Evolutionary conservation across 1,284 basidiomycete species (phyloP).

Genomic region (Boletus semigastroideus): DNA sequence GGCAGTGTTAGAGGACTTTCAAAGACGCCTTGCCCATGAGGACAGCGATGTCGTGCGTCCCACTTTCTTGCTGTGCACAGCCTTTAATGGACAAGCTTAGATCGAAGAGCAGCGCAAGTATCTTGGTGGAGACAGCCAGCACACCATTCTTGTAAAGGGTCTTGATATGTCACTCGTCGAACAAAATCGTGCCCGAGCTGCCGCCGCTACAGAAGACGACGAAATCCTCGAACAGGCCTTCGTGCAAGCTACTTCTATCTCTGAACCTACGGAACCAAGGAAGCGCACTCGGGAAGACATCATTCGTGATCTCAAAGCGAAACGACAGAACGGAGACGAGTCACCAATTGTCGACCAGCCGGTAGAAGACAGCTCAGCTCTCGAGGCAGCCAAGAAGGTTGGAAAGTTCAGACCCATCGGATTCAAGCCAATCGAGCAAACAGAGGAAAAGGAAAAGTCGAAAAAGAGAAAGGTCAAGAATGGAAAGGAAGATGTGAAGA

Average conservation of each 20-base stretch:
- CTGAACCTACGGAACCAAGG: constrained; percentile 37
- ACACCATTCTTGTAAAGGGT: constrained; percentile 88
- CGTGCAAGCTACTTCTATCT: constrained; percentile 36
- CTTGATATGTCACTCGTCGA: constrained; percentile 85
- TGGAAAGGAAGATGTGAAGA: constrained; percentile 40
- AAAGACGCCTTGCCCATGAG: constrained; percentile 57
- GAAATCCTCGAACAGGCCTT: constrained; percentile 79
- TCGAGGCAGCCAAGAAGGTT: constrained; percentile 56
- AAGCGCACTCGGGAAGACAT: constrained; percentile 76
- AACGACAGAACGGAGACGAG: constrained; percentile 38
- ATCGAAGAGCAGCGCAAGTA: constrained; percentile 77
- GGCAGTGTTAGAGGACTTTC: constrained; percentile 77
- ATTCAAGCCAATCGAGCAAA: constrained; percentile 53
- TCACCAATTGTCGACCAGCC: constrained; percentile 10
- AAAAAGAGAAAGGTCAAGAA: constrained; percentile 56
- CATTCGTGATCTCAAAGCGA: constrained; percentile 69
- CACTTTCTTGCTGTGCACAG: background rate
- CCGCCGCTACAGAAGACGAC: constrained; percentile 56
- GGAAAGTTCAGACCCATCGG: constrained; percentile 83
- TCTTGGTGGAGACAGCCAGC: constrained; percentile 85
- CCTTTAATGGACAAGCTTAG: constrained; percentile 35
- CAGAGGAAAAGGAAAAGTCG: constrained; percentile 42
- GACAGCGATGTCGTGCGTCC: constrained; percentile 56
- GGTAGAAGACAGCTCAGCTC: constrained; percentile 32
- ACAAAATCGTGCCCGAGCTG: constrained; percentile 71